A percentile compares a stretch with the other conserved stretches of the same genome.
Conservation (phyloP, 257 asterid species). For the Solanum sitiens region DNA sequence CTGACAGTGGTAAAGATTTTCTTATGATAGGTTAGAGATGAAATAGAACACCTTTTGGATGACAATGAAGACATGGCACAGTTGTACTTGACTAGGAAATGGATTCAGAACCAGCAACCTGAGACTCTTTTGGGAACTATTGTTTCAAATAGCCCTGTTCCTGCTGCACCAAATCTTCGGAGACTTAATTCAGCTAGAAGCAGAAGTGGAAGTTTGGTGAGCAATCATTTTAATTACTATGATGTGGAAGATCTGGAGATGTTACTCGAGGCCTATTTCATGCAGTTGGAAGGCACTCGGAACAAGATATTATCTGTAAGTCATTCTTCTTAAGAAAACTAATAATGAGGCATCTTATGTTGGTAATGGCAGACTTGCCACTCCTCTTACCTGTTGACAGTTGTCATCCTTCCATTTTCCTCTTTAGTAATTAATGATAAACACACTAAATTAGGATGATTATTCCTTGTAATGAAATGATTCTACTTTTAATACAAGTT, state of each 20-base stretch:
- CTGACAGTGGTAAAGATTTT: neutral
- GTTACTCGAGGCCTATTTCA: constrained; percentile 98
- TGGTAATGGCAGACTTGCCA: neutral
- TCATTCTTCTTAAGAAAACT: neutral
- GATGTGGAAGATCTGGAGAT: constrained; percentile 97
- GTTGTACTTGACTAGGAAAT: constrained; percentile 74
- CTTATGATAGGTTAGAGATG: constrained; percentile 79
- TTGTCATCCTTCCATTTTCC: neutral
- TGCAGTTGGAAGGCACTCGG: constrained; percentile 96
- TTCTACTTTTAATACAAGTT: neutral
- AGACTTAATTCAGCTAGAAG: constrained; percentile 68
- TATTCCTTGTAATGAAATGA: neutral
- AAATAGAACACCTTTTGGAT: constrained; percentile 94
- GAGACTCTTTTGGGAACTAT: constrained; percentile 43
- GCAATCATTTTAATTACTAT: constrained; percentile 51
- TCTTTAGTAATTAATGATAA: neutral
- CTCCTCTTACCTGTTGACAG: neutral
- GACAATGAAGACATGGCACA: constrained; percentile 98
- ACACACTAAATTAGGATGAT: neutral
- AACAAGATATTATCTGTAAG: constrained; percentile 95
- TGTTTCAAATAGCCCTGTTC: constrained; percentile 37
- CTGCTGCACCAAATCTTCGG: constrained; percentile 45
- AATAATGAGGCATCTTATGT: neutral
- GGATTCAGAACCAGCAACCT: constrained; percentile 70
- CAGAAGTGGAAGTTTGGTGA: constrained; percentile 64